These are phyloP conservation scores for Moniliophthora roreri DNA, from an alignment of 1,284 basidiomycete species.

Conservation along the genomic window DNA sequence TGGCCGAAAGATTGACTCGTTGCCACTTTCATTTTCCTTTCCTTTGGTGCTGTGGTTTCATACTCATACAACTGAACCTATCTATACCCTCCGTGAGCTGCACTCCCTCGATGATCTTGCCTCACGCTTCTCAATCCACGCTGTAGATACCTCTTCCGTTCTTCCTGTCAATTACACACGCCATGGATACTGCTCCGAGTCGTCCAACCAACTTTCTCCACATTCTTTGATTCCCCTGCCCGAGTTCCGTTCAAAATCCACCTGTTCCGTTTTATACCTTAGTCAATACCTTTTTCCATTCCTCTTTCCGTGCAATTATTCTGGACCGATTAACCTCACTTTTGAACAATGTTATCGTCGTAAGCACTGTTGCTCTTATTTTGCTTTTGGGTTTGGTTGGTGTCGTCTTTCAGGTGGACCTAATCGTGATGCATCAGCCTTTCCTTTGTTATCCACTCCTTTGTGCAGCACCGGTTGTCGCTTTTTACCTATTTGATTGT, in stretches of 20 bases:
- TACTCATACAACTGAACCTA: neutral
- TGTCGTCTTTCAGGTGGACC: neutral
- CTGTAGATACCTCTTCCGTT: neutral
- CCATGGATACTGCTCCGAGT: neutral
- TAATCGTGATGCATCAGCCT: neutral
- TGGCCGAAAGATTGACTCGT: no score
- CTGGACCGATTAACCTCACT: neutral
- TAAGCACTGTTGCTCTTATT: neutral
- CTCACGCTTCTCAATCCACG: neutral
- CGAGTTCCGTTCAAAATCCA: no score
- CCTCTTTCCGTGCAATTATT: neutral
- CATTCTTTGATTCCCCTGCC: neutral
- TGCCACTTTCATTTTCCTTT: neutral
- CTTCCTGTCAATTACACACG: neutral
- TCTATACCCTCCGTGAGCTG: neutral
- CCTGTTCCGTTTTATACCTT: neutral
- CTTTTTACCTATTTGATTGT: neutral
- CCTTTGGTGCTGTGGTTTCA: neutral
- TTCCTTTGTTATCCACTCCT: no score
- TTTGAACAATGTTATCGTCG: neutral
- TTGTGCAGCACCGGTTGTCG: neutral
- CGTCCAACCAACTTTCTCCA: neutral
- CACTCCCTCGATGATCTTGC: neutral
- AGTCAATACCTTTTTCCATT: neutral
- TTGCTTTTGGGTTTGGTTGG: neutral